Conservation (phyloP, 768 basidiomycete species). For the Lactarius vividus region DNA sequence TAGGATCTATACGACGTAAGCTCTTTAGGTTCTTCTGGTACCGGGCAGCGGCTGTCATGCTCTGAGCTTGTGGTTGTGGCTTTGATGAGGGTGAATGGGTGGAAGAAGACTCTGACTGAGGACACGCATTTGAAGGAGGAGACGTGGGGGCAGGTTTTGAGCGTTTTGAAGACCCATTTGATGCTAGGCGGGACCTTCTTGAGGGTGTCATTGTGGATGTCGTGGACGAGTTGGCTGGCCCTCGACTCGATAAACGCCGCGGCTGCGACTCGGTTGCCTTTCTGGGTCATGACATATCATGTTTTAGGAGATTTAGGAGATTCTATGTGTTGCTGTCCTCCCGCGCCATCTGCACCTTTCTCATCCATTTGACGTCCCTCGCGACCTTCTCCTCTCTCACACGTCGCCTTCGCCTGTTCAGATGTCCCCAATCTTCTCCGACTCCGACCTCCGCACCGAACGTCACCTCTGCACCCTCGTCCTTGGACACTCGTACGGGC, state of each 20-base stretch:
- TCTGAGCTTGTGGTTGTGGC: slow-evolving; percentile 1
- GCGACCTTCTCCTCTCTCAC: slow-evolving; percentile 47
- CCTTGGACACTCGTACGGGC: neutral
- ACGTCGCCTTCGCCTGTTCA: slow-evolving; percentile 53
- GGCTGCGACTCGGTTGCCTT: slow-evolving; percentile 11
- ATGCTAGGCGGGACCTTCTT: slow-evolving; percentile 20
- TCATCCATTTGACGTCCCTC: slow-evolving; percentile 42
- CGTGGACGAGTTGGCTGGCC: neutral
- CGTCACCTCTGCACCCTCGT: slow-evolving; percentile 13
- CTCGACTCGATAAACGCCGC: neutral
- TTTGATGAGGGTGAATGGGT: slow-evolving; percentile 5
- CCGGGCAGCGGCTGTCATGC: slow-evolving; percentile 59
- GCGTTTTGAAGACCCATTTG: slow-evolving; percentile 23
- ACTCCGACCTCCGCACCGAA: slow-evolving; percentile 45
- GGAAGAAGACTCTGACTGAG: slow-evolving; percentile 14
- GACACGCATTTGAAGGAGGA: slow-evolving; percentile 13
- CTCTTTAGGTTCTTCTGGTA: slow-evolving; percentile 81
- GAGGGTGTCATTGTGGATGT: slow-evolving; percentile 22
- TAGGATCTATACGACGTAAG: slow-evolving; percentile 72
- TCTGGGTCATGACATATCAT: slow-evolving; percentile 4
- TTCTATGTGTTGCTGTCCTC: neutral
- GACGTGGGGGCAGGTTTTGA: slow-evolving; percentile 17
- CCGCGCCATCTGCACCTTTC: slow-evolving; percentile 35
- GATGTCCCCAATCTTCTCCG: slow-evolving; percentile 52
- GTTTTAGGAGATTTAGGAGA: slow-evolving; percentile 16